phyloP scores from a whole-genome alignment of 352 stramenopile species.

The Phytophthora crassamura region DNA sequence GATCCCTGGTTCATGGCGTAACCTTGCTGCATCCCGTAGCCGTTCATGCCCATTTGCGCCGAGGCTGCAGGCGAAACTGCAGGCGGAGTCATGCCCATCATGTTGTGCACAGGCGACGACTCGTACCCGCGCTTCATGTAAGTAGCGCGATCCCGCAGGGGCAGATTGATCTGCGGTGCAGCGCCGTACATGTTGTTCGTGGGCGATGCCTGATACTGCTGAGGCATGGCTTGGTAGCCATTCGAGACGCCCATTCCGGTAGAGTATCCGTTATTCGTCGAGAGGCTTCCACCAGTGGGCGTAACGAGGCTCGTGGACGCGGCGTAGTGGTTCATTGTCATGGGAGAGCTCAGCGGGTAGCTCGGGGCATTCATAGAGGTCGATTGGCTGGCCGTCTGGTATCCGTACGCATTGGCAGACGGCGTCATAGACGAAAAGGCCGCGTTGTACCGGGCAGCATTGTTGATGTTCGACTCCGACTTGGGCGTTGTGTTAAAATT shows the following conservation, averaged over 20 bases:
- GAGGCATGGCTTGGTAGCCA: constrained; percentile 35
- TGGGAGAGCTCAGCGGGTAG: constrained; percentile 41
- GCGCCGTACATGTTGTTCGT: constrained; percentile 43
- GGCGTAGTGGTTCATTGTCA: constrained; percentile 42
- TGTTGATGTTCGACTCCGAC: constrained; percentile 24
- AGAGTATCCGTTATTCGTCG: constrained; percentile 31
- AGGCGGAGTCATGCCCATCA: constrained; percentile 39
- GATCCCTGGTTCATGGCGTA: constrained; percentile 34
- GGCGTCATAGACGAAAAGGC: constrained; percentile 17
- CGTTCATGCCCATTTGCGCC: constrained; percentile 33
- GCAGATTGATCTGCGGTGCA: constrained; percentile 61
- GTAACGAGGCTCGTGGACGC: constrained; percentile 19
- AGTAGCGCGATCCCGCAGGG: constrained; percentile 62
- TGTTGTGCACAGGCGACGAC: constrained; percentile 37
- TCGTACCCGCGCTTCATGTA: constrained; percentile 60
- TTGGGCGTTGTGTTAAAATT: constrained; percentile 52
- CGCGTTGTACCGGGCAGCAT: constrained; percentile 20
- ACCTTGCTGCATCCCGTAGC: constrained; percentile 43
- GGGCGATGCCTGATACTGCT: constrained; percentile 46
- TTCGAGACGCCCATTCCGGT: constrained; percentile 26
- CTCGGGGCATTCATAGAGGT: constrained; percentile 20
- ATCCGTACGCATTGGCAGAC: constrained; percentile 40
- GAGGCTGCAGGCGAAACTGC: constrained; percentile 33
- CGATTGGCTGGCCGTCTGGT: constrained; percentile 32
- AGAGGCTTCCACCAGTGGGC: constrained; percentile 23